phyloP scores from a whole-genome alignment of 192 early-diverging fungal species.

The Coemansia sp. region DNA sequence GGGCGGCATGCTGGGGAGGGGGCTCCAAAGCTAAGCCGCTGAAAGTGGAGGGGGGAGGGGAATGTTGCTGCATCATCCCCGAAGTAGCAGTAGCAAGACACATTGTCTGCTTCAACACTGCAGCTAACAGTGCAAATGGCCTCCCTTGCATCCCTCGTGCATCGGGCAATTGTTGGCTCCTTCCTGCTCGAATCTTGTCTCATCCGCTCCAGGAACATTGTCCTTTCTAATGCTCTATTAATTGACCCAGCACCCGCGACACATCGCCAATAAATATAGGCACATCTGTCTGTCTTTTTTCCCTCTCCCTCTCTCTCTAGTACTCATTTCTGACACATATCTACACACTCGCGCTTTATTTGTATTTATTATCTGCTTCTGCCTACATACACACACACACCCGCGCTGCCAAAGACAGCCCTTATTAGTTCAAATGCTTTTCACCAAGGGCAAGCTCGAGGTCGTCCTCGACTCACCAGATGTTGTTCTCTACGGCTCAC shows the following conservation, averaged over 20 bases:
- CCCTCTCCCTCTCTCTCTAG: constrained; percentile 1
- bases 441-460: constrained; percentile 34
- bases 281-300: neutral
- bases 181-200: neutral
- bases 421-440: constrained; percentile 17
- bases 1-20: neutral
- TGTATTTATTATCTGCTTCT: neutral
- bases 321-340: neutral
- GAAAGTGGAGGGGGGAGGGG: neutral
- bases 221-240: neutral
- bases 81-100: neutral
- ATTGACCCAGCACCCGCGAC: neutral
- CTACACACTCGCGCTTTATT: neutral
- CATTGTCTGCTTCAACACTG: neutral
- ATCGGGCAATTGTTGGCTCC: neutral
- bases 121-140: neutral
- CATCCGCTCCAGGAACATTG: constrained; percentile 1
- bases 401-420: neutral
- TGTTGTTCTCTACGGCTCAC: constrained; percentile 33
- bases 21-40: neutral
- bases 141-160: constrained; percentile 8
- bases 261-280: neutral
- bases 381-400: neutral
- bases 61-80: neutral
- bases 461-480: constrained; percentile 39